A percentile compares a stretch with the other conserved stretches of the same genome.
Evolutionary conservation across 1,284 basidiomycete species (phyloP).

Genomic region (Tremellales sp.): DNA sequence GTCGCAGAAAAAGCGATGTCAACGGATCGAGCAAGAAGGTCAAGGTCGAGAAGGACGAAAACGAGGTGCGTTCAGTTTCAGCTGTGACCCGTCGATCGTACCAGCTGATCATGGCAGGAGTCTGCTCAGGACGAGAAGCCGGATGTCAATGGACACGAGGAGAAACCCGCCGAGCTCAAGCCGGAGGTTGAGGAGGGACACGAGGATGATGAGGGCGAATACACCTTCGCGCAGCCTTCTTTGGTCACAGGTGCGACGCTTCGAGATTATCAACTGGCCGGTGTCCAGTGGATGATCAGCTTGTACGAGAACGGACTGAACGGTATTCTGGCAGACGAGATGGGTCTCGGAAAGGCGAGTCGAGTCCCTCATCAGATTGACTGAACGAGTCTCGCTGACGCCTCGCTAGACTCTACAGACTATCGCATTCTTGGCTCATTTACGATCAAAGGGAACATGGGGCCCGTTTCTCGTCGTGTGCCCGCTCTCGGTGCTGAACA

Average conservation of each 20-base stretch:
- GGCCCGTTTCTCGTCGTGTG: constrained; percentile 86
- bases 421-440: constrained; percentile 85
- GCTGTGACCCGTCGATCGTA: neutral
- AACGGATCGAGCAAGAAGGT: constrained; percentile 16
- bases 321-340: constrained; percentile 77
- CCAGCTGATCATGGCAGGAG: constrained; percentile 1
- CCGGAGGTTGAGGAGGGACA: constrained; percentile 19
- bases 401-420: constrained; percentile 75
- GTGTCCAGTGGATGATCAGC: constrained; percentile 93
- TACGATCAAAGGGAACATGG: constrained; percentile 69
- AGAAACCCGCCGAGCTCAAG: constrained; percentile 6
- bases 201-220: constrained; percentile 29
- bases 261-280: constrained; percentile 89
- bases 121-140: constrained; percentile 2
- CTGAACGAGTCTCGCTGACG: neutral
- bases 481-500: constrained; percentile 85
- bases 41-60: constrained; percentile 24
- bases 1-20: constrained; percentile 24
- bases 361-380: neutral
- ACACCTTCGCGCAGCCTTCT: constrained; percentile 61
- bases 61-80: neutral
- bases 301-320: constrained; percentile 91
- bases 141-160: neutral
- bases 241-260: constrained; percentile 78
- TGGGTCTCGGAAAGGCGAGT: constrained; percentile 80